A percentile compares a stretch with the other conserved stretches of the same genome.
Evolutionary conservation across 139 green algal genomes (phyloP).

Genomic region (Zygnema cylindricum): DNA sequence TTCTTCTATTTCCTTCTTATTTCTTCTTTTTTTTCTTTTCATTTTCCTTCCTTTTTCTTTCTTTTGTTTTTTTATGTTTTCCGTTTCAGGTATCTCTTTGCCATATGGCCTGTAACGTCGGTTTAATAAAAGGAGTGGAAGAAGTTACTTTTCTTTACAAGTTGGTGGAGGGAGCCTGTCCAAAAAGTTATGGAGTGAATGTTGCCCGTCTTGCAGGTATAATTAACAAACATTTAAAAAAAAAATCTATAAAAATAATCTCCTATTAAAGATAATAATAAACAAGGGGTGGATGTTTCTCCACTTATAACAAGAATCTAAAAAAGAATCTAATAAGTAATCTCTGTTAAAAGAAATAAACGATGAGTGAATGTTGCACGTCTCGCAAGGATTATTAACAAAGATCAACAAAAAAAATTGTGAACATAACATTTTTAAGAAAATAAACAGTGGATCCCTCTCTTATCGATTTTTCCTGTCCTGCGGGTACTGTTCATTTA

Average conservation of each 20-base stretch:
- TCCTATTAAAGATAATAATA: conserved; percentile 18
- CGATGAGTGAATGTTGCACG: conserved; percentile 92
- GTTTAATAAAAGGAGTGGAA: conserved; percentile 26
- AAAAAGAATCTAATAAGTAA: conserved; percentile 3
- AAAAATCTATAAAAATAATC: not conserved
- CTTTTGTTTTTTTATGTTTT: not conserved
- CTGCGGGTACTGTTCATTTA: too few species aligned
- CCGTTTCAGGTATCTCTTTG: conserved; percentile 36
- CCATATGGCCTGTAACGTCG: conserved; percentile 64
- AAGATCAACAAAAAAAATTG: too few species aligned
- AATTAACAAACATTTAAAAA: conserved; percentile 17
- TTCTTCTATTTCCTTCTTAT: not conserved
- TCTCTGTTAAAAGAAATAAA: too few species aligned
- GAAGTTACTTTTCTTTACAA: conserved; percentile 95
- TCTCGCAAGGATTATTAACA: conserved; percentile 70
- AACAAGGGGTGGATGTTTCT: conserved; percentile 4
- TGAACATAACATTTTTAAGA: too few species aligned
- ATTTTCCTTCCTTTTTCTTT: not conserved
- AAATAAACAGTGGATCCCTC: too few species aligned
- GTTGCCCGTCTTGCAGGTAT: conserved; percentile 90
- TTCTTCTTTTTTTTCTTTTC: not conserved
- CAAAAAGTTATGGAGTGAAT: conserved; percentile 93
- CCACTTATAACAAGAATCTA: conserved; percentile 5
- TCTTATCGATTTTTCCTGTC: too few species aligned
- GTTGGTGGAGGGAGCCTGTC: conserved; percentile 78